Conservation (phyloP, 305 asterid genomes). For the Solanum aculeatissimum region DNA sequence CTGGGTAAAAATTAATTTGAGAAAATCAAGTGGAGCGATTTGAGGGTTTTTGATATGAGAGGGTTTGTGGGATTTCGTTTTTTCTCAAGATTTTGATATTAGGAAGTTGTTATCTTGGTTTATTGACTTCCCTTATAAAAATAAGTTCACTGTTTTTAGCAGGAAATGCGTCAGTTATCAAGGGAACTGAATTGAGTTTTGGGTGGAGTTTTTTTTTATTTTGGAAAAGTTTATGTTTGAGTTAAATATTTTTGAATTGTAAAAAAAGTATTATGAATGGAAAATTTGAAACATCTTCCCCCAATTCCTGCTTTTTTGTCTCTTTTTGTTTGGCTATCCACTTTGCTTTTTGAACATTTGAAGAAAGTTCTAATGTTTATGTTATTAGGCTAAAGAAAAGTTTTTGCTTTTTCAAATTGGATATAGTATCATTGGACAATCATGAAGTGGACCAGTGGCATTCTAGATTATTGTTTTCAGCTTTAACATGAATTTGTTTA, state of each 20-base stretch:
- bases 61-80: neutral
- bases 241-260: neutral
- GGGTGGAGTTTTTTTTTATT: neutral
- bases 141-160: neutral
- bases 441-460: neutral
- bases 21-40: neutral
- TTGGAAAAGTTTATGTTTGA: neutral
- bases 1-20: neutral
- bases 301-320: neutral
- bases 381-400: neutral
- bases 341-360: neutral
- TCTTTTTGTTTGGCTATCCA: neutral
- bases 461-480: neutral
- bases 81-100: neutral
- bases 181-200: neutral
- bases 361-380: neutral
- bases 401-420: neutral
- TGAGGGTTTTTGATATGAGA: neutral
- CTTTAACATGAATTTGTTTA: neutral
- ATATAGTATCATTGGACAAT: neutral
- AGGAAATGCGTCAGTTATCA: neutral
- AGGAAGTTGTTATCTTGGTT: neutral
- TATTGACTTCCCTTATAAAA: neutral
- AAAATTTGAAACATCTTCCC: neutral
- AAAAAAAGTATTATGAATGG: neutral